phyloP scores from a whole-genome alignment of 2,329 filamentous ascomycete genomes.

The Colletotrichum brevisporum region DNA sequence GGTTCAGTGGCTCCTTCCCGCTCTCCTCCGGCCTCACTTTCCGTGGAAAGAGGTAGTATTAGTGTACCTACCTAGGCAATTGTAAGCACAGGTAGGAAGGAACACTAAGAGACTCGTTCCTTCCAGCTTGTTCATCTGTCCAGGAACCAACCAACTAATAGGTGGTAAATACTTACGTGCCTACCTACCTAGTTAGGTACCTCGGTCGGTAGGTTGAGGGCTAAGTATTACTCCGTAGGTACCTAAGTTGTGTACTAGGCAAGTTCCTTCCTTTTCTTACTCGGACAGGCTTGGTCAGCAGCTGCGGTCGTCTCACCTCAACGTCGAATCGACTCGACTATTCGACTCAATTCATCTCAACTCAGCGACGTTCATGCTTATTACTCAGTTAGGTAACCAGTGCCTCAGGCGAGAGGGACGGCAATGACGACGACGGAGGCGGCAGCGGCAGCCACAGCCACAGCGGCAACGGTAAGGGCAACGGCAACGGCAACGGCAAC shows the following conservation, averaged over 20 bases:
- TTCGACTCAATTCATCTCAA: too few relatives aligned
- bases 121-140: too few relatives aligned
- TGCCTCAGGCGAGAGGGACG: too few relatives aligned
- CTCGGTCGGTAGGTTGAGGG: neutral
- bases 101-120: too few relatives aligned
- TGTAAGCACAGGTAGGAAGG: neutral
- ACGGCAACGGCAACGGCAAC: conserved; percentile 31
- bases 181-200: neutral
- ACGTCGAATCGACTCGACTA: too few relatives aligned
- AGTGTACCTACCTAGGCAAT: neutral
- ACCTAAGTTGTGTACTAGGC: neutral
- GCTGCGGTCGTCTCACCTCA: neutral
- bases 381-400: too few relatives aligned
- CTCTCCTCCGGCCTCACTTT: neutral
- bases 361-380: too few relatives aligned
- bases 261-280: neutral
- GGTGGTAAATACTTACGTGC: too few relatives aligned
- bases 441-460: conserved; percentile 8
- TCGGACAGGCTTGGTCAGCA: conserved; percentile 35
- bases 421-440: too few relatives aligned
- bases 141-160: neutral
- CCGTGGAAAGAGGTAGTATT: too few relatives aligned
- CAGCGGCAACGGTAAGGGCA: conserved; percentile 13
- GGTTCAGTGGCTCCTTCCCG: conserved; percentile 4
- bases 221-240: neutral